Evolutionary conservation across 495 filamentous ascomycete species (phyloP), one percentile per base, ranked within the genome.

Genomic region (Cetradonia linearis): DNA sequence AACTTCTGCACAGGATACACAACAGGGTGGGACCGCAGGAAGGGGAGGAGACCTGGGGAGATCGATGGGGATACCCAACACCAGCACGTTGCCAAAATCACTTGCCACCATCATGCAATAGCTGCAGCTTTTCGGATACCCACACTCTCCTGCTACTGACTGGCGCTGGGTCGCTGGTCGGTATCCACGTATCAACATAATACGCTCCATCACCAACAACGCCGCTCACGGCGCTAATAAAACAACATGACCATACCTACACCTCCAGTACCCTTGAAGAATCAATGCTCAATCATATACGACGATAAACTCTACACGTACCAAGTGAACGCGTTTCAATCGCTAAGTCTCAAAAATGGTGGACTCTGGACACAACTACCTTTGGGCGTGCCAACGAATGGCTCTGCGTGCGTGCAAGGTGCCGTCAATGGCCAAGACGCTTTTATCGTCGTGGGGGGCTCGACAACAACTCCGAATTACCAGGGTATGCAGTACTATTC

Each of bases 271-370:
- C 69, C 80, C 62, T 74, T 95, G 63, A 78, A 80, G 65, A 83
- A 86, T 73, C 82, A 86, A 66, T 98, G 93, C 73, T 93, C 90
- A 18, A 81, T 85, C 60, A 79, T 98, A 56, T 76, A 87, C 72
- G 77, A 91, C 69, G 83, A 87, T 71, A 93, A 86, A 20, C 81
- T 98, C 18, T 98, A 95, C 73, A 83, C 84, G 13, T 96, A 89
- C 67, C 87, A 89, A 40, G 69, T 81, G 23, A 72, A 78, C 54
- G 88, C 85, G 27, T 90, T 98, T 59, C 84, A 88, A 67, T 86
- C 86, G 5, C 73, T 97, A 40, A 72, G 75, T 23, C 74, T 98
- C 62, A 66, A 77, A 62, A 65, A 82, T 58, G 87, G 89, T 57
- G 86, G 78, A 28, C 70, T 76, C 69, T 98, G 93, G 93, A 73